Percentiles rank a stretch among this genome's conserved stretches.
Conservation (phyloP, 305 asterid species). For the Solanum aculeatissimum region DNA sequence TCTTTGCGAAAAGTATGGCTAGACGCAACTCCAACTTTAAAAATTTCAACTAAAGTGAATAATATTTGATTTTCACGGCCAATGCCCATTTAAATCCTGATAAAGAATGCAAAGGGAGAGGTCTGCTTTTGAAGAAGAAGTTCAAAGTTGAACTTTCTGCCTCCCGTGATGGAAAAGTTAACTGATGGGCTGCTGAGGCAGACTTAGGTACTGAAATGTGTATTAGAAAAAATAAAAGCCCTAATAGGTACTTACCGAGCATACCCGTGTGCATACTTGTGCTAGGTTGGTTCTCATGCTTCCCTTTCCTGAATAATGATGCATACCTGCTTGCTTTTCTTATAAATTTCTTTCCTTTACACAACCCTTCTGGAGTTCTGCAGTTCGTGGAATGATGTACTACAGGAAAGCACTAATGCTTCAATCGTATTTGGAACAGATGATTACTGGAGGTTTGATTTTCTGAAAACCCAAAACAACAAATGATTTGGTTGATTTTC, state of each 20-base stretch:
- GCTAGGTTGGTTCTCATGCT: neutral
- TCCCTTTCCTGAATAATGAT: neutral
- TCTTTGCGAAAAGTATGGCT: neutral
- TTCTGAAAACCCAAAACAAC: neutral
- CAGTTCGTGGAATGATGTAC: conserved; percentile 99
- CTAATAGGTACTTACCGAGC: neutral
- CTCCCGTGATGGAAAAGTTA: neutral
- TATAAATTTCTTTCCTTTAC: conserved; percentile 6
- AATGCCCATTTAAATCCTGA: neutral
- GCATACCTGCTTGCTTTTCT: neutral
- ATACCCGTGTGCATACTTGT: neutral
- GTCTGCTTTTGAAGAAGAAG: neutral
- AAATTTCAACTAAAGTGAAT: neutral
- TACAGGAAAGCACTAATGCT: conserved; percentile 95
- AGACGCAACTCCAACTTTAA: neutral
- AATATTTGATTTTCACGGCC: neutral
- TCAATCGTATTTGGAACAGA: conserved; percentile 74
- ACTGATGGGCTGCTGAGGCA: neutral
- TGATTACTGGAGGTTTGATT: conserved; percentile 59
- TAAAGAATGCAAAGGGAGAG: neutral
- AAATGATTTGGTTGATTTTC: neutral
- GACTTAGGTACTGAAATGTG: neutral
- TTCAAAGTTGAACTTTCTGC: neutral
- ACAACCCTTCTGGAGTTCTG: conserved; percentile 4
- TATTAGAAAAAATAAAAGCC: neutral